phyloP scores from a whole-genome alignment of 1,284 basidiomycete species.

The Trametes versicolor region DNA sequence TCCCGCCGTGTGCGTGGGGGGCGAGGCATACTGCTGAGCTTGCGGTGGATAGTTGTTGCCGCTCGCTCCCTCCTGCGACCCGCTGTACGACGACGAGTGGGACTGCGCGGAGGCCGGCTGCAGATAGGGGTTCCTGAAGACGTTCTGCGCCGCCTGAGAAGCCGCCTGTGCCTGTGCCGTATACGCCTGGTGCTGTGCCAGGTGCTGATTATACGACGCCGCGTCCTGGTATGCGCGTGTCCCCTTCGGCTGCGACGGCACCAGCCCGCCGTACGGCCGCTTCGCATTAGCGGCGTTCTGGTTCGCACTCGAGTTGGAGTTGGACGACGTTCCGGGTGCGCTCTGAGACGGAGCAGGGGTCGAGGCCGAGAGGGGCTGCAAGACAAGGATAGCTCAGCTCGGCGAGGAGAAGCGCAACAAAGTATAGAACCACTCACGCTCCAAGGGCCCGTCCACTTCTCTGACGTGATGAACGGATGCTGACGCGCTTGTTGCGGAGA shows the following conservation, averaged over 20 bases:
- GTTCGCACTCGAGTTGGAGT: constrained; percentile 25
- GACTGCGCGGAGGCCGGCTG: constrained; percentile 53
- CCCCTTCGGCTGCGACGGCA: constrained; percentile 82
- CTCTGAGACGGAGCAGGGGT: constrained; percentile 34
- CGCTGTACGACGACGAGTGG: constrained; percentile 37
- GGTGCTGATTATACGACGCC: constrained; percentile 93
- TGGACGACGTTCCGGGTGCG: constrained; percentile 30
- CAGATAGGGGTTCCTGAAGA: constrained; percentile 80
- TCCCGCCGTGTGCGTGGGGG: constrained; percentile 41
- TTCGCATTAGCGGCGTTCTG: constrained; percentile 66
- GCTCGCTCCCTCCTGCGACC: constrained; percentile 36
- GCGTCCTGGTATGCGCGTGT: constrained; percentile 92
- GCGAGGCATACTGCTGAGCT: constrained; percentile 44
- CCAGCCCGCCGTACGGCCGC: constrained; percentile 94
- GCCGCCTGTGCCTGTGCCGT: constrained; percentile 84
- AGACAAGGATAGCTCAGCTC: constrained; percentile 30
- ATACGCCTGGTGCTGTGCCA: constrained; percentile 94
- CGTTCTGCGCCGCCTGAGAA: constrained; percentile 69
- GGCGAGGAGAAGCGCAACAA: constrained; percentile 2
- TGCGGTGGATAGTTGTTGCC: constrained; percentile 42
- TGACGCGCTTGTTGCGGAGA: constrained; percentile 95
- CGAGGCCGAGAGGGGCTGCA: constrained; percentile 58
- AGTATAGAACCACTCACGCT: constrained; percentile 63
- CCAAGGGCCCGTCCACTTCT: constrained; percentile 91
- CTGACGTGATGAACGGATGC: constrained; percentile 98